Evolutionary conservation across 495 filamentous ascomycete genomes (phyloP).

Genomic region (Trichocladium uniseriatum): DNA sequence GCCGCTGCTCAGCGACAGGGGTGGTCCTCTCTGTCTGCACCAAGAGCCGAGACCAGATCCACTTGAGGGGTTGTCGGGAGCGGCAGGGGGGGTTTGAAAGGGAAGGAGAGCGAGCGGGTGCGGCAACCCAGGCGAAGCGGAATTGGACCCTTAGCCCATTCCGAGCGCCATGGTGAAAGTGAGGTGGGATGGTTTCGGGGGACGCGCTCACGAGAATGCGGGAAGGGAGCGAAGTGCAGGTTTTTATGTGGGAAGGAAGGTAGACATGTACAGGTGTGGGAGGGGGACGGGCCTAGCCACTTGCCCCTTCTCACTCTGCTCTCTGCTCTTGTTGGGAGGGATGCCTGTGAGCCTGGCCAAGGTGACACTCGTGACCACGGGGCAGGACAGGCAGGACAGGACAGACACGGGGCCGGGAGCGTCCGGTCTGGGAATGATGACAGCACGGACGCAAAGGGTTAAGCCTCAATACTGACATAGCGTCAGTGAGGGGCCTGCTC

Average conservation of each 20-base stretch:
- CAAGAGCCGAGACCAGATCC: conserved; percentile 17
- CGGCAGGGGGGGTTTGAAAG: conserved; percentile 2
- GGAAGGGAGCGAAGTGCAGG: neutral
- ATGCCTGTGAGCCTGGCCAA: conserved; percentile 4
- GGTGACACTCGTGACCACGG: conserved; percentile 16
- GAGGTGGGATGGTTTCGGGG: conserved; percentile 1
- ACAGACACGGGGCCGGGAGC: conserved; percentile 1
- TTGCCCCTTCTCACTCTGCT: conserved; percentile 1
- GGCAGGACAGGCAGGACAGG: neutral
- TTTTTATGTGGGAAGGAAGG: conserved; percentile 1
- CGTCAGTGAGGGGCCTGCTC: conserved; percentile 17
- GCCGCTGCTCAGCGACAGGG: conserved; percentile 17
- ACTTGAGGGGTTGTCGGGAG: conserved; percentile 14
- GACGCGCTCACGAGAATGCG: neutral
- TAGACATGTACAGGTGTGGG: neutral
- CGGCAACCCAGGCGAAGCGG: conserved; percentile 10
- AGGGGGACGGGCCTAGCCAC: neutral
- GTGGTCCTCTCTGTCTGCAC: conserved; percentile 9
- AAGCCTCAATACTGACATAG: conserved; percentile 19
- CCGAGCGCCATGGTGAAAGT: conserved; percentile 16
- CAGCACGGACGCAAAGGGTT: conserved; percentile 10
- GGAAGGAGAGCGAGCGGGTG: conserved; percentile 4
- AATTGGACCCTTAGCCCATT: conserved; percentile 15
- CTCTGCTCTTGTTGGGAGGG: neutral
- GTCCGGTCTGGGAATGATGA: too few species aligned